These are phyloP conservation scores for Naganishia cerealis DNA, from an alignment of 1,284 basidiomycete genomes.

Conservation along the genomic window DNA sequence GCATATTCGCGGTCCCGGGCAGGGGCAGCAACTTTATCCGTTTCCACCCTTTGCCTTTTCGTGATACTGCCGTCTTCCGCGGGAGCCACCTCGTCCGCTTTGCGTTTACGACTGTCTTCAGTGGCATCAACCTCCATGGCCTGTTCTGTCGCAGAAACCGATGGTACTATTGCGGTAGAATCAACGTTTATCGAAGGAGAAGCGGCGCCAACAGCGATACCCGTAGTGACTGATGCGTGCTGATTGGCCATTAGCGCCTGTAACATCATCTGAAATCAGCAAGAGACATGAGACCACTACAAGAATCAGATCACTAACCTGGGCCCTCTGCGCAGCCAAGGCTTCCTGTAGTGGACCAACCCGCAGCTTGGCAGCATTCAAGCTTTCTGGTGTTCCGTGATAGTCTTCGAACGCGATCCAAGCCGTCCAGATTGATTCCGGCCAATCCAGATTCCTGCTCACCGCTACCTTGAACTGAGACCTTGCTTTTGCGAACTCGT, in stretches of 20 bases:
- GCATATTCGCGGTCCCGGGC: constrained; percentile 84
- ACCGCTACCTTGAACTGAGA: constrained; percentile 66
- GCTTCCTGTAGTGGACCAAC: constrained; percentile 68
- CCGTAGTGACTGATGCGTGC: neutral
- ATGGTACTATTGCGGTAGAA: no score
- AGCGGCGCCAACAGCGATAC: neutral
- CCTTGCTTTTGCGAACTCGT: constrained; percentile 64
- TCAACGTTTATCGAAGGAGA: neutral
- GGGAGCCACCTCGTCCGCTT: constrained; percentile 31
- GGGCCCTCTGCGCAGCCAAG: constrained; percentile 65
- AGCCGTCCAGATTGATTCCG: constrained; percentile 84
- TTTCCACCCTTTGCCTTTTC: constrained; percentile 22
- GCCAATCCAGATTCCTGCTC: constrained; percentile 71
- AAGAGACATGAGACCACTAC: no score
- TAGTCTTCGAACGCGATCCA: constrained; percentile 83
- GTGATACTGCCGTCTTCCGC: constrained; percentile 12
- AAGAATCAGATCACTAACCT: constrained; percentile 56
- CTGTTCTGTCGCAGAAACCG: constrained; percentile 32
- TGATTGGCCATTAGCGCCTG: constrained; percentile 3
- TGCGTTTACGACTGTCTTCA: constrained; percentile 34
- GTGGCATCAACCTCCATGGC: constrained; percentile 9
- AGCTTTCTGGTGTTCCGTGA: constrained; percentile 68
- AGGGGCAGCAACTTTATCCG: neutral
- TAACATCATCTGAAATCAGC: constrained; percentile 5
- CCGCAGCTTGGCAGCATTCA: constrained; percentile 68